Base-by-base conservation (phyloP, 139 green algal species). In the Raphidocelis subcapitata region DNA sequence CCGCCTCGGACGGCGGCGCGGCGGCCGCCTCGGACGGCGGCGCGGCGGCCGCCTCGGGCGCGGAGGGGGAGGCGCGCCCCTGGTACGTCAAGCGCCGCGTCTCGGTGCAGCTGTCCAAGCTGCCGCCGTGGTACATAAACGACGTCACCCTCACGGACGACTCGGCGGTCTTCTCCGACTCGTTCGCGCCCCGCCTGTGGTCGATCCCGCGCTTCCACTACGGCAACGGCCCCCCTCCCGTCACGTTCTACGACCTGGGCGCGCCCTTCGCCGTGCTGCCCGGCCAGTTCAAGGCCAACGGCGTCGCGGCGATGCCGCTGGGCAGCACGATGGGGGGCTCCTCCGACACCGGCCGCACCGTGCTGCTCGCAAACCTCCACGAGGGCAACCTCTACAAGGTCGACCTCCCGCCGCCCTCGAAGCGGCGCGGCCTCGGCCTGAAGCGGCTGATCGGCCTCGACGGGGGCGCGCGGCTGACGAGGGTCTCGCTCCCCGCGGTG, bases 311-410 rank as follows among this genome's bases (percentile, higher is more conserved):
- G 41, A n/a, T 49, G 2, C 18, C 16, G 2, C 46, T 12, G 41
- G 41, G 8, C 41, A 49, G 41, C 41, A 12, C 8, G 8, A 49
- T 20, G 41, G 12, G 8, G 12, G 12, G 12, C 41, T 8, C 41
- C 41, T 20, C 8, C 41, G 31, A 24, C 3, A 32, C 1, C 15
- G 23, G 3, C 5, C 56, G 65, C 28, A 51, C 15, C 3, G 36
- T 75, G 41, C 20, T 75, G 26, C 56, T 75, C 18, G 41, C 69
- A 33, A 75, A 75, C 69, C 65, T 57, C 2, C 69, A 75, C 41
- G 65, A 41, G 24, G 69, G 69, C 18, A 47, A 75, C 37, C 16
- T 75, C 15, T 75, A 75, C 56, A 49, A 8, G 4, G 69, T 65
- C 0, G 69, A 49, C 18, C 20, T 75, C 4, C 14, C 44, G 16